Evolutionary conservation across 306 rosid genomes (phyloP).

Genomic region (Purshia tridentata): DNA sequence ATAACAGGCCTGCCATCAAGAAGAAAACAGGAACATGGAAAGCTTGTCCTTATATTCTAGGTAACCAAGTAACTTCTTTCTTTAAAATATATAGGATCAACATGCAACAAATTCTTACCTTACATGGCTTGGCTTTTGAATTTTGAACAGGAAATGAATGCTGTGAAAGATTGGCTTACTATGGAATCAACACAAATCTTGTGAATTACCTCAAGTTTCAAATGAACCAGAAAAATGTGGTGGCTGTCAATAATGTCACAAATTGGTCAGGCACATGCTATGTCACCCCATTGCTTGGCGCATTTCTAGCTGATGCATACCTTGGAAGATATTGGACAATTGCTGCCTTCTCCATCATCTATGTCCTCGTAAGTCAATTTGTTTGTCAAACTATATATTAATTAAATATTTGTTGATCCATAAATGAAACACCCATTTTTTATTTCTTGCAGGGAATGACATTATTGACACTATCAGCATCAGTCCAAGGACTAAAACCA

Average conservation of each 20-base stretch:
- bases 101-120: background rate
- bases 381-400: background rate
- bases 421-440: background rate
- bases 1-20: conserved; percentile 26
- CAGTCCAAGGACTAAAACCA: conserved; percentile 28
- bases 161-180: conserved; percentile 31
- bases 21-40: conserved; percentile 32
- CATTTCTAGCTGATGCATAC: conserved; percentile 36
- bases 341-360: conserved; percentile 23
- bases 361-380: conserved; percentile 21
- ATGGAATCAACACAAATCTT: conserved; percentile 24
- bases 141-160: conserved; percentile 18
- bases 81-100: background rate
- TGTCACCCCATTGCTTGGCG: conserved; percentile 30
- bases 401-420: background rate
- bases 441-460: conserved; percentile 27
- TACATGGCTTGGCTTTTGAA: background rate
- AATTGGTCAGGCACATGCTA: conserved; percentile 26
- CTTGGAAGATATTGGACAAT: conserved; percentile 29
- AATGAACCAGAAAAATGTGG: conserved; percentile 26
- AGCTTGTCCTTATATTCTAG: conserved; percentile 29
- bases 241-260: conserved; percentile 26
- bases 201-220: conserved; percentile 25
- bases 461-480: conserved; percentile 24
- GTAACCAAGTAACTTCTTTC: background rate